These are phyloP conservation scores for Protea cynaroides DNA, from an alignment of 164 flowering plant genomes.

Conservation along the genomic window DNA sequence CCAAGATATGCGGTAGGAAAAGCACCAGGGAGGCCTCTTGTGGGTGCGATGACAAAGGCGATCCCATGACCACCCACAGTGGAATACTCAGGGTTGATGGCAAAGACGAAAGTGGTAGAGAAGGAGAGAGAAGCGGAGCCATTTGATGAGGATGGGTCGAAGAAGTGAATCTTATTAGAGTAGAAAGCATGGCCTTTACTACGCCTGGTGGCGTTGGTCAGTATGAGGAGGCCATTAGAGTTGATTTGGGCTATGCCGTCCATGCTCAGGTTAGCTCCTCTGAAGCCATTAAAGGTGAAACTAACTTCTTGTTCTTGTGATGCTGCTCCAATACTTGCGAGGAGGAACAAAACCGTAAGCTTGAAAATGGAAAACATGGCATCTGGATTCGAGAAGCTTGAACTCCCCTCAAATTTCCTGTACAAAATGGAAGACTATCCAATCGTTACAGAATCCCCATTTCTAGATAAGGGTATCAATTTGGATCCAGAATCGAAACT, in stretches of 20 bases:
- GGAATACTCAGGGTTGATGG: conserved; percentile 5
- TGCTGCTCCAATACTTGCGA: background rate
- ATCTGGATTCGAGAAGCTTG: too few species aligned
- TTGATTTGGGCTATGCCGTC: conserved; percentile 1
- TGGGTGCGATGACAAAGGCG: conserved; percentile 18
- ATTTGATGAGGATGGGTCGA: conserved; percentile 10
- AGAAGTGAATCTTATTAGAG: conserved; percentile 4
- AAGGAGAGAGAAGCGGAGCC: conserved; percentile 18
- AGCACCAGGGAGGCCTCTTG: conserved; percentile 8
- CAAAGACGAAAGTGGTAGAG: conserved; percentile 31
- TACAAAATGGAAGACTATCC: too few species aligned
- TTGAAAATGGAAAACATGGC: too few species aligned
- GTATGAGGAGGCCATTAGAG: conserved; percentile 3
- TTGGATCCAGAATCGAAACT: too few species aligned
- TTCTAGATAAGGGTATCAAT: too few species aligned
- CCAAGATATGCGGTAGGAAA: conserved; percentile 12
- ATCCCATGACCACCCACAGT: conserved; percentile 16
- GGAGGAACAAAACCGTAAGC: background rate
- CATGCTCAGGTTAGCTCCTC: background rate
- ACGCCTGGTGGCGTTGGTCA: conserved; percentile 17
- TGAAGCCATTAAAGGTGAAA: conserved; percentile 10
- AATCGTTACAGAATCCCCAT: too few species aligned
- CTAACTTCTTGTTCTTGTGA: background rate
- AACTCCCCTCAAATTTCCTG: too few species aligned
- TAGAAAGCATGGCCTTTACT: conserved; percentile 28